phyloP scores from a whole-genome alignment of 2,329 filamentous ascomycete genomes.

The Fusarium sp. region DNA sequence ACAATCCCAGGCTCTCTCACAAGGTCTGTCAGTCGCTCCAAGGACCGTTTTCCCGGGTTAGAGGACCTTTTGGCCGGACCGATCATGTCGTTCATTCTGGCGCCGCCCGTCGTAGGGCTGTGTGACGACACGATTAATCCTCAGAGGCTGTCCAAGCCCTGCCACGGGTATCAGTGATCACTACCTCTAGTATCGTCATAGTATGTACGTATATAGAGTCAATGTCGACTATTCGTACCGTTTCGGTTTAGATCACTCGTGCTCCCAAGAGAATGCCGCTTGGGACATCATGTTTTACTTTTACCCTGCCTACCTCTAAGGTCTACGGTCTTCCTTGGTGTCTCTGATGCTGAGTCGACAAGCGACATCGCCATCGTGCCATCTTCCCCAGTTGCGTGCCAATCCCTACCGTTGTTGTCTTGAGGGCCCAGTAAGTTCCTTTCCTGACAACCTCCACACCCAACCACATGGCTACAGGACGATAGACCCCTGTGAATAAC shows the following conservation, averaged over 20 bases:
- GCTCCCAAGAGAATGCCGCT: not conserved
- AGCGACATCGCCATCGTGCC: conserved; percentile 30
- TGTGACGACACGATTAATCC: conserved; percentile 41
- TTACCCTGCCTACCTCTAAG: not conserved
- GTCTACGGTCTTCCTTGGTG: not conserved
- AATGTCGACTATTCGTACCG: conserved; percentile 25
- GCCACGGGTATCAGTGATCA: conserved; percentile 6
- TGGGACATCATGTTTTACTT: conserved; percentile 2
- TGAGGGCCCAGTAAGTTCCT: not conserved
- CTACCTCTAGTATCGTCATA: not conserved
- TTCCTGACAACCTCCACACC: conserved; percentile 22
- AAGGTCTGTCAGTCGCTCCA: conserved; percentile 17
- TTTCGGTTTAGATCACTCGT: conserved; percentile 17
- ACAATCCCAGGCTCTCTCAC: conserved; percentile 29
- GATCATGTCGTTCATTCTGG: conserved; percentile 35
- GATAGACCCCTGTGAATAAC: conserved; percentile 9
- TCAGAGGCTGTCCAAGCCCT: conserved; percentile 7
- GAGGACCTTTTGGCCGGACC: conserved; percentile 38
- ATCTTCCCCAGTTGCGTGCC: conserved; percentile 22
- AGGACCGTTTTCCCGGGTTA: conserved; percentile 35
- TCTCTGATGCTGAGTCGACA: conserved; percentile 1
- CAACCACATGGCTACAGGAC: conserved; percentile 23
- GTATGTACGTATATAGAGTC: not conserved
- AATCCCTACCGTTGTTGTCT: conserved; percentile 9
- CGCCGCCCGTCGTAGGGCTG: conserved; percentile 46